Percentiles rank a stretch among this genome's conserved stretches.
Evolutionary conservation across 2,329 filamentous ascomycete genomes (phyloP).

Genomic region (Canariomyces notabilis): DNA sequence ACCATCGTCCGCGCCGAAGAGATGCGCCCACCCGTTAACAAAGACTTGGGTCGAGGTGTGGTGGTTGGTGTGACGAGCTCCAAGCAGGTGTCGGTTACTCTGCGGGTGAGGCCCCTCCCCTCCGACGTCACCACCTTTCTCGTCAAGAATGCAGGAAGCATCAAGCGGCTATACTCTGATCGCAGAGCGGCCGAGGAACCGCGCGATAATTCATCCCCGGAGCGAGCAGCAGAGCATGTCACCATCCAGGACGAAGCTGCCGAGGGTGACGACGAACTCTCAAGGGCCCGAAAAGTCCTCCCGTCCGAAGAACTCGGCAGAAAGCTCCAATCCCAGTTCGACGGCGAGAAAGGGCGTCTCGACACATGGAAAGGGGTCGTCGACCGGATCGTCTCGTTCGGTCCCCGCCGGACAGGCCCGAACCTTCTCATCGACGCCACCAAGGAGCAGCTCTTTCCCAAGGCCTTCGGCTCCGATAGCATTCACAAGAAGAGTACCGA

Average conservation of each 20-base stretch:
- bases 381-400: conserved; percentile 84
- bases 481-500: conserved; percentile 21
- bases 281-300: conserved; percentile 53
- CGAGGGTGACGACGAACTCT: conserved; percentile 50
- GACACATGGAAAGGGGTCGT: conserved; percentile 74
- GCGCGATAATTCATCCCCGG: neutral
- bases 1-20: conserved; percentile 83
- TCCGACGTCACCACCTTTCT: conserved; percentile 77
- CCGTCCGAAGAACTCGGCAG: conserved; percentile 72
- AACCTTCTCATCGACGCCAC: conserved; percentile 88
- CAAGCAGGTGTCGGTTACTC: conserved; percentile 73
- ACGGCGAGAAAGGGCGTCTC: conserved; percentile 60
- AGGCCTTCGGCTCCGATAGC: conserved; percentile 52
- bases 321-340: conserved; percentile 63
- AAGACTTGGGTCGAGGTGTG: conserved; percentile 78
- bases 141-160: conserved; percentile 69
- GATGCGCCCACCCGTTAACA: conserved; percentile 84
- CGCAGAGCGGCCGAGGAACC: conserved; percentile 47
- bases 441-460: conserved; percentile 62
- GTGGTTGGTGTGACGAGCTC: conserved; percentile 73
- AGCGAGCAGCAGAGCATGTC: conserved; percentile 23
- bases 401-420: conserved; percentile 75
- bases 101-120: conserved; percentile 77
- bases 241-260: conserved; percentile 39
- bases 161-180: conserved; percentile 75